Conservation (phyloP, 306 rosid genomes). For the Prunus persica region Prunus_persica_NCBIv2 NC_034014.1:27974501-27975000, state of each 20-base stretch:
- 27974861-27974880: conserved; percentile 25
- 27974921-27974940: background rate
- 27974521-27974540: conserved; percentile 50
- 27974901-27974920: conserved; percentile 24
- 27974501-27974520: conserved; percentile 81
- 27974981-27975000: conserved; percentile 14
- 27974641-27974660: conserved; percentile 45
- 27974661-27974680: conserved; percentile 49
- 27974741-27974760: conserved; percentile 23
- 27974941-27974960: background rate
- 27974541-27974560: conserved; percentile 83
- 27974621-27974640: conserved; percentile 36
- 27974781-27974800: conserved; percentile 40
- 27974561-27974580: conserved; percentile 89
- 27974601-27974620: conserved; percentile 85
- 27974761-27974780: conserved; percentile 37
- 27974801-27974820: conserved; percentile 37
- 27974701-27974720: conserved; percentile 24
- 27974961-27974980: background rate
- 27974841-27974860: conserved; percentile 20
- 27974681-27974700: conserved; percentile 31
- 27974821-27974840: conserved; percentile 32
- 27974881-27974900: conserved; percentile 42
- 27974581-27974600: conserved; percentile 85
- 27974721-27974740: conserved; percentile 29